Conservation (phyloP, 306 rosid genomes). For the Cucumis hystrix region DNA sequence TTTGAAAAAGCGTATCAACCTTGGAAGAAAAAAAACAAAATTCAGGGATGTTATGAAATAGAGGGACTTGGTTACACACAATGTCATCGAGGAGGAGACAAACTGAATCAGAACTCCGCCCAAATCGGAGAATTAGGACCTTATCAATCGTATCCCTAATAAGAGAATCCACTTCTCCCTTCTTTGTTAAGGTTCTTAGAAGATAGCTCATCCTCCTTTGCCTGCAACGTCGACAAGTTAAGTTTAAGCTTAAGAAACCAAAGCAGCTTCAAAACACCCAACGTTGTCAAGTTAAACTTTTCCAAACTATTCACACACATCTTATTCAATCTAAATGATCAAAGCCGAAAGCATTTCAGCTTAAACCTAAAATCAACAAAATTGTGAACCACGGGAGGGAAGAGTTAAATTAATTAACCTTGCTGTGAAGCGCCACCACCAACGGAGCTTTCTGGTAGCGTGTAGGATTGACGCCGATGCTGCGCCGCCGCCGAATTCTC, state of each 20-base stretch:
- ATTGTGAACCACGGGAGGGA: too few species aligned
- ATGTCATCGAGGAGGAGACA: conserved; percentile 65
- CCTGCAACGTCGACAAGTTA: background rate
- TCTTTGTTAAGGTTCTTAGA: conserved; percentile 35
- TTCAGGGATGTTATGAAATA: background rate
- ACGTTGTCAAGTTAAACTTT: background rate
- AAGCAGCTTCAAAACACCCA: background rate
- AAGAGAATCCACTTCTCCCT: conserved; percentile 56
- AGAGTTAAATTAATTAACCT: too few species aligned
- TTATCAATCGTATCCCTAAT: conserved; percentile 71
- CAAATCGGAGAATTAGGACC: conserved; percentile 79
- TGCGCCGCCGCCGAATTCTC: too few species aligned
- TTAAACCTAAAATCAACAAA: too few species aligned
- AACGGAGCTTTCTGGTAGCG: too few species aligned
- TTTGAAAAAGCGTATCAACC: background rate
- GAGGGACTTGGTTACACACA: conserved; percentile 18
- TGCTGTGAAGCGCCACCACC: too few species aligned
- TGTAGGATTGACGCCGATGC: too few species aligned
- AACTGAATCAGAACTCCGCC: conserved; percentile 45
- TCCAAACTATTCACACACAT: background rate
- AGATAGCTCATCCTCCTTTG: conserved; percentile 21
- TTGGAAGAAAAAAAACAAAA: background rate
- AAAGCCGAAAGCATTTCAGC: too few species aligned
- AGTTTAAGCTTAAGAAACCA: background rate
- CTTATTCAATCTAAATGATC: background rate